Evolutionary conservation across 768 basidiomycete genomes (phyloP).

Genomic region (Stropharia rugosoannulata): DNA sequence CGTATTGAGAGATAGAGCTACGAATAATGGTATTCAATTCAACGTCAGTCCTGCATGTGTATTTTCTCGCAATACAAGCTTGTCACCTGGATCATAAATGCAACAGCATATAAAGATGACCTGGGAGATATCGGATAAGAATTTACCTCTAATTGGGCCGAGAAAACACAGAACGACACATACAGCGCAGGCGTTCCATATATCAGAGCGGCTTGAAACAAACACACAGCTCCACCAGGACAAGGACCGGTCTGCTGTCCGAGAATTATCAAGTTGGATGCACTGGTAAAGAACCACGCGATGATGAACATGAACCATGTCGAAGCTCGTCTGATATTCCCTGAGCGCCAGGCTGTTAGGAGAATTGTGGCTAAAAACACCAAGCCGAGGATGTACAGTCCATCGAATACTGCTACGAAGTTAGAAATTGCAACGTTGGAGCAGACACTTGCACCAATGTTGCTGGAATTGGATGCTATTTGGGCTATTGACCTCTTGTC

Average conservation of each 20-base stretch:
- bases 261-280: not conserved
- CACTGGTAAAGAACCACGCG: not conserved
- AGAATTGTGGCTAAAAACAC: not conserved
- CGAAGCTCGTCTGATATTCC: not conserved
- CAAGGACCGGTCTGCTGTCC: not conserved
- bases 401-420: not conserved
- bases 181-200: not conserved
- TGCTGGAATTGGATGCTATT: too few relatives aligned
- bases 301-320: conserved; percentile 4
- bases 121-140: not conserved
- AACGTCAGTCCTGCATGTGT: too few relatives aligned
- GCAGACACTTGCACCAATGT: too few relatives aligned
- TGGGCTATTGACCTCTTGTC: too few relatives aligned
- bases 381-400: not conserved
- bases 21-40: too few relatives aligned
- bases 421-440: too few relatives aligned
- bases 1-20: too few relatives aligned
- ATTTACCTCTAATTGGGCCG: not conserved
- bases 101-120: not conserved
- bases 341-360: not conserved
- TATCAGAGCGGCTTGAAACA: not conserved
- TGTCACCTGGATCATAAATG: not conserved
- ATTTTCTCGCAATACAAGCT: too few relatives aligned
- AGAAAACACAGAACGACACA: not conserved
- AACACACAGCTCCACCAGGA: not conserved